Base-by-base conservation (phyloP, 441 rosid genomes). In the Pelargonium australe region DNA sequence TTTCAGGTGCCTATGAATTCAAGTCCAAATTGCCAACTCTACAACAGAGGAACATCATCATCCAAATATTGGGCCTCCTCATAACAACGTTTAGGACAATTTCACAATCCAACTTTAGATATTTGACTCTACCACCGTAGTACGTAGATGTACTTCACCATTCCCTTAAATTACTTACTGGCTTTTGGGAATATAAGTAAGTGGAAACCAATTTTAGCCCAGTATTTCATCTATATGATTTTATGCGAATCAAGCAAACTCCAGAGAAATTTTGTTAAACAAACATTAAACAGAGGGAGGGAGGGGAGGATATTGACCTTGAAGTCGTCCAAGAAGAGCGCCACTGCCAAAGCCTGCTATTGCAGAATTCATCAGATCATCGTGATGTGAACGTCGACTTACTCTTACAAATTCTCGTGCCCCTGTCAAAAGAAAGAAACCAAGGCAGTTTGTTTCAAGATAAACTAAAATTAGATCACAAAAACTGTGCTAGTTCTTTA, bases 261-360 rank as follows among this genome's bases (percentile, higher is more conserved):
- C 12, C 13, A 20, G 40, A 65, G 44, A 55, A 13, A 19, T 20
- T 14, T 51, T 16, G 0, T 13, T 13, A 67, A 53, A 10, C 65
- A 14, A 5, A 66, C 34, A n/a, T 6, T 16, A 47, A 20, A 28
- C 2, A 67, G 37, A 45, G 41, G 49, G 53, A 3, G n/a, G 57
- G 53, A 44, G 51, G 4, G 34, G 31, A 41, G 63, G 64, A 67
- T 62, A 13, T 67, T 34, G 66, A 93, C 96, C 96, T 83, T 90
- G 98, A 78, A 93, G 88, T 64, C 91, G 83, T 64, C 98, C 98
- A 44, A 90, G 89, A 71, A 90, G 66, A 74, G 96, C 91, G 71
- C 98, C 97, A 64, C 83, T 81, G 23, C 90, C 87, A 69, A 90
- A 84, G 53, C 98, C 97, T 14, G 92, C 95, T 76, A 90, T 65